A percentile compares a stretch with the other conserved stretches of the same genome.
These are phyloP conservation scores for Talaromyces funiculosus DNA, from an alignment of 2,329 filamentous ascomycete species.

Conservation along the genomic window DNA sequence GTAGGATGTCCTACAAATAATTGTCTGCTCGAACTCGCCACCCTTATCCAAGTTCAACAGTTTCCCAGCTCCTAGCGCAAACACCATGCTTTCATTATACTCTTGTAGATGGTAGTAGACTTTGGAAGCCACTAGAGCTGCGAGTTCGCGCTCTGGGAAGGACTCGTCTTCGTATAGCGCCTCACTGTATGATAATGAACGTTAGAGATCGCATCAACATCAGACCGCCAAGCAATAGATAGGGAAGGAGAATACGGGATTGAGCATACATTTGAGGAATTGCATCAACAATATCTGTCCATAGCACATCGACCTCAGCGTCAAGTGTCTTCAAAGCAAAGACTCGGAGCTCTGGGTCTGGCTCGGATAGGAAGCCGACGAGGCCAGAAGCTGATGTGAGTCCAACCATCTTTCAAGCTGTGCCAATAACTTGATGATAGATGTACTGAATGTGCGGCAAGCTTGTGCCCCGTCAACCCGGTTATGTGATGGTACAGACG, in stretches of 20 bases:
- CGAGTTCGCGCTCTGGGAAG: constrained; percentile 89
- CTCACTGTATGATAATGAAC: constrained; percentile 57
- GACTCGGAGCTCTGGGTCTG: constrained; percentile 86
- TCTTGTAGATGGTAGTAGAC: constrained; percentile 98
- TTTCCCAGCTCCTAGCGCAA: constrained; percentile 89
- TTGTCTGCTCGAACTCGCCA: constrained; percentile 97
- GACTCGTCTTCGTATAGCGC: constrained; percentile 93
- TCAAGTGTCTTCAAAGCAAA: constrained; percentile 95
- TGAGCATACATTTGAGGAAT: constrained; percentile 81
- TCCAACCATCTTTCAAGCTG: constrained; percentile 64
- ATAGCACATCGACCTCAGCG: constrained; percentile 92
- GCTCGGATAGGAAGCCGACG: constrained; percentile 89
- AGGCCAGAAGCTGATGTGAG: constrained; percentile 91
- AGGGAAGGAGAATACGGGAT: neutral
- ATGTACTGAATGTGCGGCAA: neutral
- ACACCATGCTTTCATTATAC: constrained; percentile 99
- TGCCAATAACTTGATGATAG: constrained; percentile 10
- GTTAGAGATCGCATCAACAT: neutral
- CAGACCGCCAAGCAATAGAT: neutral
- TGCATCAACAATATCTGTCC: constrained; percentile 92
- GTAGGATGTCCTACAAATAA: constrained; percentile 60
- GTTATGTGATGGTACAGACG: neutral
- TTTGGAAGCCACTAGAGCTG: constrained; percentile 90
- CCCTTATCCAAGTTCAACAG: constrained; percentile 87
- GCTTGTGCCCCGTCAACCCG: neutral